These are phyloP conservation scores for Striga asiatica DNA, from an alignment of 257 asterid species.

Conservation along the genomic window DNA sequence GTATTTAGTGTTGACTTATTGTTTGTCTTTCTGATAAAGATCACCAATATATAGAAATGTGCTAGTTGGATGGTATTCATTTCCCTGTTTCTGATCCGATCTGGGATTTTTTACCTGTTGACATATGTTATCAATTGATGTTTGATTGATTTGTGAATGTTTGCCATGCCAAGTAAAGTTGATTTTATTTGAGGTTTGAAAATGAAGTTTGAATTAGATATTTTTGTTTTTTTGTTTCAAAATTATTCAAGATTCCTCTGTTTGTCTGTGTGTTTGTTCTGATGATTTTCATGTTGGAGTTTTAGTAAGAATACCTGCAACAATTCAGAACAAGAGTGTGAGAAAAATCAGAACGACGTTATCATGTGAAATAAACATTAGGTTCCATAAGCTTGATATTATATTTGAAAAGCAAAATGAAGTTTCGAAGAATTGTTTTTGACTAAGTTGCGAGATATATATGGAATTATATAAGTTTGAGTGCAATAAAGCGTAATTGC, in stretches of 20 bases:
- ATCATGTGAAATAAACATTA: background rate
- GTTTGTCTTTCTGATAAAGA: background rate
- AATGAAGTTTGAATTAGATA: background rate
- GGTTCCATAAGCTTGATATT: no score
- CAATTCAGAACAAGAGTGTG: background rate
- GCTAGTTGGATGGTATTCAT: background rate
- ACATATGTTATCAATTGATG: background rate
- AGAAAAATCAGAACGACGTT: background rate
- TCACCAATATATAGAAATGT: slow-evolving; percentile 2
- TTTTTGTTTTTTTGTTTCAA: no score
- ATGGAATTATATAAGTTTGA: no score
- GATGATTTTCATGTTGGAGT: background rate
- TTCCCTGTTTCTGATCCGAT: background rate
- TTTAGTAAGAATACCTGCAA: background rate
- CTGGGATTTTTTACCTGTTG: background rate
- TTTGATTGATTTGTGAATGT: background rate
- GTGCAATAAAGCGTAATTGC: background rate
- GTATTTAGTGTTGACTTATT: background rate
- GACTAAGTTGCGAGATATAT: no score
- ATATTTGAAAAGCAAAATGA: no score
- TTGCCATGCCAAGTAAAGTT: background rate
- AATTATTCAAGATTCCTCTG: background rate
- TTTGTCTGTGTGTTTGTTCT: background rate
- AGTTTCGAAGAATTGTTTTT: no score
- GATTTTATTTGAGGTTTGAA: background rate